These are phyloP conservation scores for Mucor piriformis DNA, from an alignment of 371 early-diverging fungal species.

Conservation along the genomic window DNA sequence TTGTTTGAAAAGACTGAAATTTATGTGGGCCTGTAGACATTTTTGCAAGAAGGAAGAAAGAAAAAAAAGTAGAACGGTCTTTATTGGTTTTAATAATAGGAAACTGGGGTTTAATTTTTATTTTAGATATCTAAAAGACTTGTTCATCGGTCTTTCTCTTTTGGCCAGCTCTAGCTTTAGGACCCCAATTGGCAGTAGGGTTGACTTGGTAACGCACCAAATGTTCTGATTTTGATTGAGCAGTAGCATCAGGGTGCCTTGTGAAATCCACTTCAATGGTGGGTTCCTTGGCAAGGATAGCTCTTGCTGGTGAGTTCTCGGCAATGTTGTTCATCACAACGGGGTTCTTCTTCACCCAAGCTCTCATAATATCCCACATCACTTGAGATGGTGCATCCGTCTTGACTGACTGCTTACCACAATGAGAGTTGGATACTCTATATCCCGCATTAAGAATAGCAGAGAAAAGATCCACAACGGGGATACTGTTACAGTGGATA, in stretches of 20 bases:
- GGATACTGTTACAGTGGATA: conserved; percentile 67
- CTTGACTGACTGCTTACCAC: conserved; percentile 86
- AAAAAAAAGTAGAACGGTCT: conserved; percentile 1
- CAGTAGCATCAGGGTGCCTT: conserved; percentile 70
- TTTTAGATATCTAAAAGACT: conserved; percentile 19
- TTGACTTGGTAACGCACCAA: conserved; percentile 93
- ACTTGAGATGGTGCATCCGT: conserved; percentile 91
- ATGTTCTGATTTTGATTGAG: conserved; percentile 76
- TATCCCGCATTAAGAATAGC: conserved; percentile 94
- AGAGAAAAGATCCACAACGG: conserved; percentile 62
- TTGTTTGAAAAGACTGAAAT: conserved; percentile 59
- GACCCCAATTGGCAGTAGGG: conserved; percentile 95
- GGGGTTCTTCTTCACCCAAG: conserved; percentile 73
- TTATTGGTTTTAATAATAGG: neutral
- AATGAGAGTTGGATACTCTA: conserved; percentile 92
- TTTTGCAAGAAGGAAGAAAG: conserved; percentile 6
- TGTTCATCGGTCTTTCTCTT: conserved; percentile 50
- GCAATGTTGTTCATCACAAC: conserved; percentile 69
- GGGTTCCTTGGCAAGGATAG: conserved; percentile 66
- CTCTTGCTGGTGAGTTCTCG: conserved; percentile 70
- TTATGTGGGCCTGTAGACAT: conserved; percentile 31
- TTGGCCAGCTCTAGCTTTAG: conserved; percentile 78
- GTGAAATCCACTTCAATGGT: conserved; percentile 69
- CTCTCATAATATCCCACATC: conserved; percentile 93
- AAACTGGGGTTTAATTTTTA: conserved; percentile 7